A percentile compares a stretch with the other conserved stretches of the same genome.
phyloP scores from a whole-genome alignment of 2,329 filamentous ascomycete genomes.

The Apiospora hydei region DNA sequence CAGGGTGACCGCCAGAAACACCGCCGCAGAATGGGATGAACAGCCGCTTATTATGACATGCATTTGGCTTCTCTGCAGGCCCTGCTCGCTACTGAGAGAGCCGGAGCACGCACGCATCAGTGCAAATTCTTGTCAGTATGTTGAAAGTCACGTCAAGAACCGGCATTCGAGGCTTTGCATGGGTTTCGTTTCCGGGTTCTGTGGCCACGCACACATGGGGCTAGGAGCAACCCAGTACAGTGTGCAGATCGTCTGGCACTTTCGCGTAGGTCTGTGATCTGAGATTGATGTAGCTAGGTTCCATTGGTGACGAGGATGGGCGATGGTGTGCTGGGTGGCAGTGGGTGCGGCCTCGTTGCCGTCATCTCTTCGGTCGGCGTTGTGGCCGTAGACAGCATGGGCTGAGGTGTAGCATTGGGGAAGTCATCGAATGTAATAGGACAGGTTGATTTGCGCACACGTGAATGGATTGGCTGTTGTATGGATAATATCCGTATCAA shows the following conservation, averaged over 20 bases:
- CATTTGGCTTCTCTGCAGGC: background rate
- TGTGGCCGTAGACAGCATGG: background rate
- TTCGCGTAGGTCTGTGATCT: background rate
- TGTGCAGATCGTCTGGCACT: background rate
- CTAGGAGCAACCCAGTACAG: slow-evolving; percentile 5
- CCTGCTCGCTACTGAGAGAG: background rate
- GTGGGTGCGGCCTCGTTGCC: background rate
- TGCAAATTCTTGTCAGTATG: background rate
- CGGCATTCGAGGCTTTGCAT: slow-evolving; percentile 1
- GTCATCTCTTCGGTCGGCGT: background rate
- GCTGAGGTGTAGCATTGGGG: background rate
- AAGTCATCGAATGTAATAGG: background rate
- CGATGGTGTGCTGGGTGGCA: background rate
- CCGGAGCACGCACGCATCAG: background rate
- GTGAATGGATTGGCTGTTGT: background rate
- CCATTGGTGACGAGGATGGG: slow-evolving; percentile 5
- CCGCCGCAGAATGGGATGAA: background rate
- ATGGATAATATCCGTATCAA: background rate
- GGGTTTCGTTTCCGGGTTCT: slow-evolving; percentile 7
- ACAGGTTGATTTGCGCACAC: background rate
- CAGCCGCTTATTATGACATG: background rate
- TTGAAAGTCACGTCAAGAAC: background rate
- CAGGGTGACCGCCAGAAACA: background rate
- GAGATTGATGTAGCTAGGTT: background rate
- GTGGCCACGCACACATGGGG: background rate